Evolutionary conservation across 1,284 basidiomycete genomes (phyloP).

Genomic region (Marasmius sp.): DNA sequence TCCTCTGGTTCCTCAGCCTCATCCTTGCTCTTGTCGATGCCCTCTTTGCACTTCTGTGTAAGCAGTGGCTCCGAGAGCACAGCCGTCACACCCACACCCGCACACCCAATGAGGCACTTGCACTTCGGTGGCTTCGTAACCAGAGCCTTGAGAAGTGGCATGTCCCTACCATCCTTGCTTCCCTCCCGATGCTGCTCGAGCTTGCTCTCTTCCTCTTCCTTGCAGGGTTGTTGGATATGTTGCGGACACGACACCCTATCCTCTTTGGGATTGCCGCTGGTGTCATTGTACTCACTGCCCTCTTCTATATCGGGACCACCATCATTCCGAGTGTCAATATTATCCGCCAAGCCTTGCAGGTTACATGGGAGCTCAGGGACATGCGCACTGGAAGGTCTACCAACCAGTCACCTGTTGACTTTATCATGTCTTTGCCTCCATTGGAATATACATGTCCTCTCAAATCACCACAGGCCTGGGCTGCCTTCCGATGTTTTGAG

Average conservation of each 20-base stretch:
- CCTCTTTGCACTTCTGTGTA: no score
- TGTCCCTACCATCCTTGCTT: neutral
- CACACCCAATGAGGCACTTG: neutral
- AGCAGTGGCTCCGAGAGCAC: no score
- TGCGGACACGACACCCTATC: constrained; percentile 1
- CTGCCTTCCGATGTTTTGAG: no score
- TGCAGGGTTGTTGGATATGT: constrained; percentile 3
- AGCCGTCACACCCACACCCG: neutral
- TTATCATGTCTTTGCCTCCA: no score
- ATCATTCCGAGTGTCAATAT: neutral
- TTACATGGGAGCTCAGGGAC: no score
- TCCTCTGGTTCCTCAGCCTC: no score
- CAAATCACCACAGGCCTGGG: no score
- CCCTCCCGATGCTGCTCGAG: constrained; percentile 3
- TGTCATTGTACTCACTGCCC: neutral
- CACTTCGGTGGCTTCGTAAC: neutral
- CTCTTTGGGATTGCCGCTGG: neutral
- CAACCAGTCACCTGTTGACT: no score
- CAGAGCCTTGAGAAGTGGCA: neutral
- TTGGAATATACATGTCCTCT: no score
- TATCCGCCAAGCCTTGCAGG: no score
- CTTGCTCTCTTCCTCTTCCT: constrained; percentile 3
- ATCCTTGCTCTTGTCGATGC: no score
- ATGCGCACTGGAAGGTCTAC: no score
- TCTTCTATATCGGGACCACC: neutral